Evolutionary conservation across 108 stramenopile genomes (phyloP).

Genomic region (Cyclotella cryptica): DNA sequence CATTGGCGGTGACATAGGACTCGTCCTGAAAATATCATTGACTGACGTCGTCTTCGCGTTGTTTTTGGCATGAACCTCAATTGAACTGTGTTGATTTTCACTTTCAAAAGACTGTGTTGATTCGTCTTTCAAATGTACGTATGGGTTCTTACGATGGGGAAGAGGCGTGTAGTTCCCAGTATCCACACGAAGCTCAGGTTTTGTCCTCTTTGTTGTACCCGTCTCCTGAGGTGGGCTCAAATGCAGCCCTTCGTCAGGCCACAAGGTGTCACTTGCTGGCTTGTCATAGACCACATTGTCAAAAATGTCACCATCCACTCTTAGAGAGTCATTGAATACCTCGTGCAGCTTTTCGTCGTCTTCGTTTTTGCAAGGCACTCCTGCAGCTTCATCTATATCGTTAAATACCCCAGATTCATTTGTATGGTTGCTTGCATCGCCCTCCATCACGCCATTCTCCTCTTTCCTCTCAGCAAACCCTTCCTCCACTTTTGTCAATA

Average conservation of each 20-base stretch:
- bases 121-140: constrained; percentile 11
- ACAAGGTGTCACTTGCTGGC: neutral
- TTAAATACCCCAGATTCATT: neutral
- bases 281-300: neutral
- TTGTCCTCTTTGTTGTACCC: neutral
- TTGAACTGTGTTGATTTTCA: neutral
- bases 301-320: neutral
- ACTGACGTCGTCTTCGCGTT: neutral
- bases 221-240: neutral
- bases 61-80: neutral
- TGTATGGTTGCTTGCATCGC: neutral
- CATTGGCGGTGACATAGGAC: neutral
- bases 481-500: constrained; percentile 7
- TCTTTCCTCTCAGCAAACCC: constrained; percentile 4
- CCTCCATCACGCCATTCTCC: neutral
- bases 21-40: neutral
- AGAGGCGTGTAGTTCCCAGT: constrained; percentile 10
- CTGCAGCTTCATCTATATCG: neutral
- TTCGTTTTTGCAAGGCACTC: neutral
- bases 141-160: neutral
- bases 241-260: neutral
- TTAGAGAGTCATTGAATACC: neutral
- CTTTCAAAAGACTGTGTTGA: neutral
- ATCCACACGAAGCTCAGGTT: constrained; percentile 29
- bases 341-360: neutral